Percentiles rank a stretch among this genome's conserved stretches.
Conservation (phyloP, 2,329 filamentous ascomycete species). For the Parasarocladium wereldwijsianum region DNA sequence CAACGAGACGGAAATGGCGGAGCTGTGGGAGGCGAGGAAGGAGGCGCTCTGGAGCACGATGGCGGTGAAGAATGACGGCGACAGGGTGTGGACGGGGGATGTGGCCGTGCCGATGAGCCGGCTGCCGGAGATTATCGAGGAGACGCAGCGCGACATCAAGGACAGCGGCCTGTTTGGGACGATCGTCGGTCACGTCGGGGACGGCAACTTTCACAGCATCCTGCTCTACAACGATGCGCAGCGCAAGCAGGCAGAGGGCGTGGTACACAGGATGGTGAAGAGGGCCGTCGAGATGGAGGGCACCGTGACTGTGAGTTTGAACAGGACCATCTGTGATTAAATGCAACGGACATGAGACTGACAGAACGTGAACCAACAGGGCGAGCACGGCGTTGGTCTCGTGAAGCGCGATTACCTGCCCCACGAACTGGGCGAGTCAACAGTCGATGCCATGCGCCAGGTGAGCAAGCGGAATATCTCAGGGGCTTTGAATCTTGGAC, state of each 20-base stretch:
- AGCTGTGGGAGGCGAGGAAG: constrained; percentile 74
- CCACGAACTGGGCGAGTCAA: constrained; percentile 59
- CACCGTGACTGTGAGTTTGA: constrained; percentile 49
- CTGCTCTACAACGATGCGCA: constrained; percentile 51
- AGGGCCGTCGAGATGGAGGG: constrained; percentile 73
- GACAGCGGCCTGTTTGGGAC: constrained; percentile 28
- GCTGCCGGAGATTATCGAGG: constrained; percentile 61
- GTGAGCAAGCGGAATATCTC: constrained; percentile 23
- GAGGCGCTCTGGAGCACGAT: constrained; percentile 73
- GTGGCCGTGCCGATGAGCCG: constrained; percentile 70
- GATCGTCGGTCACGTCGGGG: constrained; percentile 59
- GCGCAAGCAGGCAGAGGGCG: constrained; percentile 47
- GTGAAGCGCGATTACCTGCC: constrained; percentile 74
- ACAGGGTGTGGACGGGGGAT: constrained; percentile 74
- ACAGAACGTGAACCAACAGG: constrained; percentile 21
- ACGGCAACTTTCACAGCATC: constrained; percentile 66
- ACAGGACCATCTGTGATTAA: not conserved
- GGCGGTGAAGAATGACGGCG: constrained; percentile 47
- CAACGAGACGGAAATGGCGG: constrained; percentile 52
- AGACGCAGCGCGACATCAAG: constrained; percentile 38
- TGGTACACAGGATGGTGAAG: constrained; percentile 78
- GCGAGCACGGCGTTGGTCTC: constrained; percentile 71
- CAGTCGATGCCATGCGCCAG: constrained; percentile 73
- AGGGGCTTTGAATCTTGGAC: not conserved
- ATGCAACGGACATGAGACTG: not conserved